Percentiles rank a stretch among this genome's conserved stretches.
These are phyloP conservation scores for Aspergillus intermedius DNA, from an alignment of 2,329 filamentous ascomycete genomes.

Conservation along the genomic window DNA sequence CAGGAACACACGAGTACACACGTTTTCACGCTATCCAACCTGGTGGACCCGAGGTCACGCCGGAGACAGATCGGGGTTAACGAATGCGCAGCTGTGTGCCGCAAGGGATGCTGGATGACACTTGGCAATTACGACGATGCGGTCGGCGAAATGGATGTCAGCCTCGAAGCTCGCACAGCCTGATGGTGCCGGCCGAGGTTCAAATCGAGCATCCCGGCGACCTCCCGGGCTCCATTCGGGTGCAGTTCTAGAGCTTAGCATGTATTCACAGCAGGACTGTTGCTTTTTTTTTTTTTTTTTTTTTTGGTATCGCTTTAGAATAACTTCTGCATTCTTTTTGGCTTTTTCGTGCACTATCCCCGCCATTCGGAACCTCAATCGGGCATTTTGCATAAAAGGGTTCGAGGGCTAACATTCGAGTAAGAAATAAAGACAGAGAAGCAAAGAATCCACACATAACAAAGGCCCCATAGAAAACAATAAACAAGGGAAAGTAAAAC, in stretches of 20 bases:
- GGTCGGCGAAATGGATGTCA: no score
- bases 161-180: neutral
- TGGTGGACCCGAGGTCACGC: no score
- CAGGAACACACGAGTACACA: no score
- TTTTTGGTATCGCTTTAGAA: neutral
- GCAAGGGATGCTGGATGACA: neutral
- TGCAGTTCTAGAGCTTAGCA: neutral
- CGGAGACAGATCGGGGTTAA: no score
- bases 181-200: no score
- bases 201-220: no score
- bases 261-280: neutral
- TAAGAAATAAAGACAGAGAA: neutral
- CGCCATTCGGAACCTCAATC: neutral
- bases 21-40: no score
- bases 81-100: no score
- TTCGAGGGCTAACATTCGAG: neutral
- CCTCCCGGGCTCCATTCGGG: no score
- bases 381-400: neutral
- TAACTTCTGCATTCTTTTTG: neutral
- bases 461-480: neutral
- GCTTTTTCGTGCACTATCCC: neutral
- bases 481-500: neutral
- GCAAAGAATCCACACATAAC: neutral
- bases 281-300: neutral
- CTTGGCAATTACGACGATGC: neutral